Evolutionary conservation across 106 monocot genomes (phyloP).

Genomic region (Hemerocallis citrina): DNA sequence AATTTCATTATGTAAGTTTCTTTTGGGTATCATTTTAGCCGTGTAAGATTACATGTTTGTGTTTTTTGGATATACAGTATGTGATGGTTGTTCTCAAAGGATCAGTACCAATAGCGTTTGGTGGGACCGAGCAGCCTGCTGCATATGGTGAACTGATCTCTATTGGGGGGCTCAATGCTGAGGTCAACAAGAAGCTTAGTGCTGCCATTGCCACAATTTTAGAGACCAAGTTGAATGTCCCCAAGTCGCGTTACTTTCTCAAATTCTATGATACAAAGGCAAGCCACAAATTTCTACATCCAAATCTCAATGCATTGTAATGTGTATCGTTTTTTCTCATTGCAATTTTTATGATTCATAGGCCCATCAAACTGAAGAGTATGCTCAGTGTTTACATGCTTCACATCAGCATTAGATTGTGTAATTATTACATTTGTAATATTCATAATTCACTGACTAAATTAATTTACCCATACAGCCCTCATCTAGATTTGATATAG

Average conservation of each 20-base stretch:
- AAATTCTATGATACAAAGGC: constrained; percentile 69
- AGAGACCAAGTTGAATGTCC: constrained; percentile 62
- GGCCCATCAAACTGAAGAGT: constrained; percentile 65
- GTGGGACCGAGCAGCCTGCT: constrained; percentile 65
- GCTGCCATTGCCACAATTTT: constrained; percentile 60
- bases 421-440: constrained; percentile 7
- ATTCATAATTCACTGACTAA: neutral
- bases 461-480: neutral
- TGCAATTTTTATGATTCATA: constrained; percentile 36
- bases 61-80: constrained; percentile 55
- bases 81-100: constrained; percentile 95
- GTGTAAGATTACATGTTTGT: constrained; percentile 1
- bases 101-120: constrained; percentile 81
- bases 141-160: constrained; percentile 94
- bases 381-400: constrained; percentile 82
- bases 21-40: too few species aligned
- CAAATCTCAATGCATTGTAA: neutral
- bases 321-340: constrained; percentile 27
- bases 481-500: neutral
- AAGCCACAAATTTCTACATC: constrained; percentile 17
- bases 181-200: constrained; percentile 78
- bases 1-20: too few species aligned
- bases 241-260: constrained; percentile 67
- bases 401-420: constrained; percentile 67
- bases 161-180: constrained; percentile 77